These are phyloP conservation scores for Suillus subalutaceus DNA, from an alignment of 768 basidiomycete genomes.

Conservation along the genomic window DNA sequence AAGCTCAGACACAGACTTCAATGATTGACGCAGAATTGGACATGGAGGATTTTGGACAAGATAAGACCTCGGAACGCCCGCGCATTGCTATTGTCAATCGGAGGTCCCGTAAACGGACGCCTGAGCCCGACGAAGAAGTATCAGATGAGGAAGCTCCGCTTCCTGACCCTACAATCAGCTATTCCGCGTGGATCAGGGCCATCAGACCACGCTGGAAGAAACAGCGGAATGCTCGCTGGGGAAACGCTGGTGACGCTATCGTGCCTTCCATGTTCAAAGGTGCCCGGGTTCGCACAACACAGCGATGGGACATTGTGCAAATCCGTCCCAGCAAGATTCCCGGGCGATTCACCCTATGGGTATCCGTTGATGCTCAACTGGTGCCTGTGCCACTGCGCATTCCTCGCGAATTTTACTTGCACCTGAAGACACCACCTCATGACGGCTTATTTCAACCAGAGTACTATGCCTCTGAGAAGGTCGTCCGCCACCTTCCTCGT, in stretches of 20 bases:
- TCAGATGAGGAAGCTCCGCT: slow-evolving; percentile 35
- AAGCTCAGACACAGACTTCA: slow-evolving; percentile 17
- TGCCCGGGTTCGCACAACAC: slow-evolving; percentile 56
- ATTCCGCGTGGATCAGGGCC: slow-evolving; percentile 75
- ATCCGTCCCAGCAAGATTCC: slow-evolving; percentile 75
- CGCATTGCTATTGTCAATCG: slow-evolving; percentile 59
- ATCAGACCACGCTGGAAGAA: slow-evolving; percentile 81
- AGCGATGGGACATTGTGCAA: slow-evolving; percentile 92
- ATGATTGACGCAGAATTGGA: slow-evolving; percentile 38
- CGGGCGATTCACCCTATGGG: slow-evolving; percentile 89
- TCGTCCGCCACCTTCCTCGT: slow-evolving; percentile 78
- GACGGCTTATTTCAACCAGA: slow-evolving; percentile 69
- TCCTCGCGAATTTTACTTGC: slow-evolving; percentile 91
- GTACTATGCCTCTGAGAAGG: slow-evolving; percentile 71
- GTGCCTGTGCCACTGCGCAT: slow-evolving; percentile 83
- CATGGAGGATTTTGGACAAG: slow-evolving; percentile 61
- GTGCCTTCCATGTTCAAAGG: slow-evolving; percentile 79
- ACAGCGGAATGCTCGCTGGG: slow-evolving; percentile 50
- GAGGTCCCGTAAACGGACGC: slow-evolving; percentile 46
- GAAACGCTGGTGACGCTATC: slow-evolving; percentile 41
- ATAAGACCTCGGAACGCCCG: slow-evolving; percentile 29
- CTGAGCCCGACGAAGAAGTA: slow-evolving; percentile 42
- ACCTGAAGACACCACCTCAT: slow-evolving; percentile 73
- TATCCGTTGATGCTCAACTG: slow-evolving; percentile 78
- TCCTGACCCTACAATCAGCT: slow-evolving; percentile 69